These are phyloP conservation scores for Glycine latifolia DNA, from an alignment of 306 rosid genomes.

Conservation along the genomic window DNA sequence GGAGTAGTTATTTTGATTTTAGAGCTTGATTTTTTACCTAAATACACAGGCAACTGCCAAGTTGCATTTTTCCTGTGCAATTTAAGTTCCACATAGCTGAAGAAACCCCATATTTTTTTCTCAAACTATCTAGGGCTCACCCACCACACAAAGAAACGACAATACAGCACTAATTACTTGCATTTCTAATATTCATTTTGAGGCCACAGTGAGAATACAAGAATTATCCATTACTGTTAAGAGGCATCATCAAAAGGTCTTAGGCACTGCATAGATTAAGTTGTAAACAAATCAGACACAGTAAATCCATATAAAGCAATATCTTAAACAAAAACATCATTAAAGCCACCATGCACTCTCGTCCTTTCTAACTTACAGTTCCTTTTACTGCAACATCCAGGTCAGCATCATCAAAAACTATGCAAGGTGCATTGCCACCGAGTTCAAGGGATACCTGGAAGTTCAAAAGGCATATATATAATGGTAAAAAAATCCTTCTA, in stretches of 20 bases:
- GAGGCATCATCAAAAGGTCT: slow-evolving; percentile 4
- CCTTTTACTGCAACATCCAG: slow-evolving; percentile 94
- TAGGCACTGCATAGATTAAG: neutral
- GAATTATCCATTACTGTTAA: slow-evolving; percentile 18
- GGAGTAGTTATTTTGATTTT: neutral
- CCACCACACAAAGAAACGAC: slow-evolving; percentile 20
- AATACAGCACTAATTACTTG: slow-evolving; percentile 10
- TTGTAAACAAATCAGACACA: neutral
- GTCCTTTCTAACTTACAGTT: slow-evolving; percentile 71
- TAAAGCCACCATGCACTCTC: slow-evolving; percentile 32
- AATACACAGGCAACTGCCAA: slow-evolving; percentile 1
- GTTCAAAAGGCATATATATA: neutral
- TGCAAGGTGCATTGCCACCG: slow-evolving; percentile 99
- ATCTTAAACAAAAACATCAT: slow-evolving; percentile 33
- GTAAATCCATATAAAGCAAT: neutral
- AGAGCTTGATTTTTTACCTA: neutral
- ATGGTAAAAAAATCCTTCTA: too few species aligned
- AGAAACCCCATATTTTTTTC: neutral
- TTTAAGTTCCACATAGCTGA: slow-evolving; percentile 23
- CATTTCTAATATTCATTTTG: neutral
- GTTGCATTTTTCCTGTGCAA: slow-evolving; percentile 26
- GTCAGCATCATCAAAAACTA: slow-evolving; percentile 96
- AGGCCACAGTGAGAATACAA: slow-evolving; percentile 11
- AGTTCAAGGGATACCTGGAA: slow-evolving; percentile 94
- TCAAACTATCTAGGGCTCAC: slow-evolving; percentile 7